These are phyloP conservation scores for baker's yeast (Saccharomyces cerevisiae) DNA, from an alignment of 805 yeast species.

Conservation along the genomic window DNA sequence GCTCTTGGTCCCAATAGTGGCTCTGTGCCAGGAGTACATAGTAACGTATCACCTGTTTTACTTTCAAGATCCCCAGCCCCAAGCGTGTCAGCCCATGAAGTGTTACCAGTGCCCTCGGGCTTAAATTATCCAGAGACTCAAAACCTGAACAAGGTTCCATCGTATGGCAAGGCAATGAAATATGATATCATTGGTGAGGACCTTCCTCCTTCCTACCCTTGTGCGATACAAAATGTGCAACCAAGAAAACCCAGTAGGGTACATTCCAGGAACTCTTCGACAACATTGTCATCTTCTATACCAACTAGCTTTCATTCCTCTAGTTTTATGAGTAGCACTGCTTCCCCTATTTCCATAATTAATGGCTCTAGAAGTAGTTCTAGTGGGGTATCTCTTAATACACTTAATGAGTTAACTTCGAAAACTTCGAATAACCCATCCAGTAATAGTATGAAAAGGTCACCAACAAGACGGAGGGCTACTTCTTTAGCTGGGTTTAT, in stretches of 20 bases:
- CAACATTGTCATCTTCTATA: slow-evolving; percentile 4
- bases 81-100: background rate
- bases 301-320: background rate
- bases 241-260: slow-evolving; percentile 16
- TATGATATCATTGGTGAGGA: slow-evolving; percentile 41
- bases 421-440: background rate
- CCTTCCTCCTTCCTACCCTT: slow-evolving; percentile 58
- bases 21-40: background rate
- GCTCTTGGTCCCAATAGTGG: background rate
- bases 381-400: background rate
- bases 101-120: background rate
- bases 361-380: background rate
- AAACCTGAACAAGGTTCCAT: slow-evolving; percentile 65
- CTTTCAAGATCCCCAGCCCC: background rate
- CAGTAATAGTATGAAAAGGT: background rate
- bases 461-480: background rate
- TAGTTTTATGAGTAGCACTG: background rate
- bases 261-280: slow-evolving; percentile 12
- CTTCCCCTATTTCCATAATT: background rate
- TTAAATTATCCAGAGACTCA: background rate
- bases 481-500: background rate
- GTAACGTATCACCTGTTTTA: background rate
- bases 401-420: background rate
- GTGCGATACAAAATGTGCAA: slow-evolving; percentile 1
- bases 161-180: slow-evolving; percentile 70